A percentile compares a stretch with the other conserved stretches of the same genome.
phyloP scores from a whole-genome alignment of 1,139 yeast species.

The Magnusiomyces sp. region DNA sequence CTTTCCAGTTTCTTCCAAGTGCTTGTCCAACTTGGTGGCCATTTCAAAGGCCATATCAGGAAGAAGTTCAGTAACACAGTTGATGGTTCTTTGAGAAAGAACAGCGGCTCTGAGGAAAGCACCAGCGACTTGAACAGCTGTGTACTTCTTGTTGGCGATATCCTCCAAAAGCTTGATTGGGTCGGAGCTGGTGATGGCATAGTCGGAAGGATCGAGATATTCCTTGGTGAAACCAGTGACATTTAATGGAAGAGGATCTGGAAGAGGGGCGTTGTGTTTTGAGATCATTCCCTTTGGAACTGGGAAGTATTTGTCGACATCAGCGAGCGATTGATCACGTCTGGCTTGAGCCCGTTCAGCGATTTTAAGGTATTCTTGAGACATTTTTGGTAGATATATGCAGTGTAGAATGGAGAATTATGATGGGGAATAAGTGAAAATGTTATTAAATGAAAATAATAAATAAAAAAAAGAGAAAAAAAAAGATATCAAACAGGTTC shows the following conservation, averaged over 20 bases:
- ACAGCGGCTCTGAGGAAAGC: conserved; percentile 54
- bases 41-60: conserved; percentile 29
- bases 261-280: conserved; percentile 20
- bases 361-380: too few species aligned
- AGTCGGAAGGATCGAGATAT: conserved; percentile 22
- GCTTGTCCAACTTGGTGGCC: conserved; percentile 41
- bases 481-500: too few species aligned
- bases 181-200: conserved; percentile 25
- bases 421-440: too few species aligned
- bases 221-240: conserved; percentile 23
- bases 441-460: too few species aligned
- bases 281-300: conserved; percentile 18
- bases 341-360: conserved; percentile 8
- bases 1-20: conserved; percentile 31
- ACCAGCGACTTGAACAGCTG: conserved; percentile 39
- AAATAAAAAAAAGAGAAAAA: too few species aligned
- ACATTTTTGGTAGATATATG: too few species aligned
- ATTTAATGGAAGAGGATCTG: conserved; percentile 24
- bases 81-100: conserved; percentile 47
- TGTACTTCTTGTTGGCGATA: conserved; percentile 37
- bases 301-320: conserved; percentile 24
- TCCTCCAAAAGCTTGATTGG: conserved; percentile 32
- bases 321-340: conserved; percentile 26
- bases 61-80: conserved; percentile 29
- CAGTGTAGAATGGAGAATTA: too few species aligned